Conservation (phyloP, 2,329 filamentous ascomycete genomes). For the Knoxdaviesia proteae region DNA sequence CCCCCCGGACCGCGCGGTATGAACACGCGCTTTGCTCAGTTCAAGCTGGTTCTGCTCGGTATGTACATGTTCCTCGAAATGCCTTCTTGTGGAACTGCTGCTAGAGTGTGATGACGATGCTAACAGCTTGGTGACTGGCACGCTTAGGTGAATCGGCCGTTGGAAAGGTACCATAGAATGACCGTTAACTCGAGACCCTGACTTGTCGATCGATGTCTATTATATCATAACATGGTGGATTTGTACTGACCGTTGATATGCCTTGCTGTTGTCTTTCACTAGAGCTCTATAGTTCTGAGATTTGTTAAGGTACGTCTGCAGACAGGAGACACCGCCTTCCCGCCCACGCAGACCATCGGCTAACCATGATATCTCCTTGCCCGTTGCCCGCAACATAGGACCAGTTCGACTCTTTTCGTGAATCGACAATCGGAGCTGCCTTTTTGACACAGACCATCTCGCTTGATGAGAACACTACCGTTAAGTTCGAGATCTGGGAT, state of each 20-base stretch:
- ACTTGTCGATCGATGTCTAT: too few relatives aligned
- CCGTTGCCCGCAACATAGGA: conserved; percentile 34
- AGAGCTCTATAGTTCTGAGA: conserved; percentile 94
- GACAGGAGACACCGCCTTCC: neutral
- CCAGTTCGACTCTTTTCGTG: conserved; percentile 94
- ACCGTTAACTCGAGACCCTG: neutral
- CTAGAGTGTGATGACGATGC: conserved; percentile 5
- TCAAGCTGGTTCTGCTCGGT: conserved; percentile 96
- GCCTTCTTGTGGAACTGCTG: neutral
- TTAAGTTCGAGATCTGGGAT: conserved; percentile 99
- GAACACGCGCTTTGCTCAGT: conserved; percentile 88
- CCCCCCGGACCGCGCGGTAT: conserved; percentile 38
- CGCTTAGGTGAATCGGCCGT: conserved; percentile 81
- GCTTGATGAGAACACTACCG: conserved; percentile 90
- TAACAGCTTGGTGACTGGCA: conserved; percentile 13
- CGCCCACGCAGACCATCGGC: neutral
- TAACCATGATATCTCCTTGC: neutral
- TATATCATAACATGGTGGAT: too few relatives aligned
- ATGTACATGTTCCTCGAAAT: conserved; percentile 14
- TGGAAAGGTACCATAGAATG: conserved; percentile 56
- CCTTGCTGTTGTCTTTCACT: conserved; percentile 5
- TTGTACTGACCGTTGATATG: too few relatives aligned
- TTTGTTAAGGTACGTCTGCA: conserved; percentile 71
- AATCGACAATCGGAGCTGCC: conserved; percentile 94
- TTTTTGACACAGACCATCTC: conserved; percentile 98